These are phyloP conservation scores for Crithidia acanthocephali DNA, from an alignment of 208 protist species.

Conservation along the genomic window DNA sequence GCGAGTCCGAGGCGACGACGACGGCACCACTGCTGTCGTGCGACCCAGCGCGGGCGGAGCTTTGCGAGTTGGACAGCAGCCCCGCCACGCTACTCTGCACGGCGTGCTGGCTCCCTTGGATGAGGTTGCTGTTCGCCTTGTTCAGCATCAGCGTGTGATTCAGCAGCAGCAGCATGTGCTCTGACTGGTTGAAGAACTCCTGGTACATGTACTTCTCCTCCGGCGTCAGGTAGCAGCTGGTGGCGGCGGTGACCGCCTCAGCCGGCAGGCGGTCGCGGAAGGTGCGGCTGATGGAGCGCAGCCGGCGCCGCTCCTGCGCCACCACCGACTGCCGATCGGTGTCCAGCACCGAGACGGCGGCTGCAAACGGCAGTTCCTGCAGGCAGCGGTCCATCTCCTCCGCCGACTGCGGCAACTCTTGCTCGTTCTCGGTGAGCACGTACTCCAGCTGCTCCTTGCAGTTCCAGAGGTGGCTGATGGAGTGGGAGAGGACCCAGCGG, in stretches of 20 bases:
- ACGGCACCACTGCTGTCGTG: constrained; percentile 13
- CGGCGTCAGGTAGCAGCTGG: constrained; percentile 68
- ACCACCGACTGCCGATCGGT: constrained; percentile 70
- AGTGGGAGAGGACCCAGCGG: constrained; percentile 86
- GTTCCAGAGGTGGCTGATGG: constrained; percentile 71
- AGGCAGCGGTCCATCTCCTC: constrained; percentile 62
- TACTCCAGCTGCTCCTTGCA: constrained; percentile 83
- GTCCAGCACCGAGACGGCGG: constrained; percentile 66
- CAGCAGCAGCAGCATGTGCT: constrained; percentile 73
- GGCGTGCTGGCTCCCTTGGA: constrained; percentile 1
- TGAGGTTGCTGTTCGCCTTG: constrained; percentile 25
- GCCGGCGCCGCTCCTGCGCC: constrained; percentile 68
- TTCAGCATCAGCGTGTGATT: constrained; percentile 60
- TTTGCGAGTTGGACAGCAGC: constrained; percentile 19
- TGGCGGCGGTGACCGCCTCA: constrained; percentile 55
- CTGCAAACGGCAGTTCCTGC: constrained; percentile 51
- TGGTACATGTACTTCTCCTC: constrained; percentile 91
- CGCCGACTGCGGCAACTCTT: constrained; percentile 41
- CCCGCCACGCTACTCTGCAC: not conserved
- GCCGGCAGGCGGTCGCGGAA: constrained; percentile 65
- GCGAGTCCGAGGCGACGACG: constrained; percentile 8
- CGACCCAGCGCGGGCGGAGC: not conserved
- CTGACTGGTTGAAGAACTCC: constrained; percentile 85
- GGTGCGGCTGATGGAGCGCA: constrained; percentile 73
- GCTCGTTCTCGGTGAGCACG: constrained; percentile 57